Evolutionary conservation across 768 basidiomycete genomes (phyloP), one percentile per base, ranked within the genome.

Genomic region (Leccinellum luteum): DNA sequence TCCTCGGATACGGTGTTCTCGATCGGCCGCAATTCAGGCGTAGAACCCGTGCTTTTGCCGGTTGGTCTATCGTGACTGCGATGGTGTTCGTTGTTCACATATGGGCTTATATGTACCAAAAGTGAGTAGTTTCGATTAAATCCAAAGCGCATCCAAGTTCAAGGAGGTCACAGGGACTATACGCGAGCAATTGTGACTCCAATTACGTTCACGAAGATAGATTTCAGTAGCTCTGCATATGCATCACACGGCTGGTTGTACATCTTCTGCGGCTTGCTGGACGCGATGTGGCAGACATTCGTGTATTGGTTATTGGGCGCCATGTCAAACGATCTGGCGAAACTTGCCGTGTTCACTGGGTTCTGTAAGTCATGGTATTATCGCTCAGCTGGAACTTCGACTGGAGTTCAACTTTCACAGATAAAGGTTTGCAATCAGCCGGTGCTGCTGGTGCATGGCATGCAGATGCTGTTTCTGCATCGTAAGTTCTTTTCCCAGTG

Each of bases 301-400:
- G 85, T 85, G 7, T 91, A 91, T 69, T 90, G 89, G 88, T 75
- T 89, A 64, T 86, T 90, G 82, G 90, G 91, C 38, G 86, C 88
- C 15, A 89, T 94, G 86, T 89, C 88, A 23, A 92, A 92, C 63
- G 85, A 92, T 69, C 85, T 88, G 10, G 82, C 80, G 2, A 90
- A 90, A 68, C 31, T 51, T 92, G 71, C 82, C 93, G 81, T 90
- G 67, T 87, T 93, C 64, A 77, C 85, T 15, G 92, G 91, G 43
- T 89, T 93, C 65, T 92, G 90, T 92, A 67, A 64, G 87, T 79
- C 9, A 60, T 32, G 23, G 35, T 44, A 28, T n/a, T 32, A 31
- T 27, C 15, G 10, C 13, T 21, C 9, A 21, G 17, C 43, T 25
- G n/a, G 27, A 35, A 44, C 38, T 8, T 8, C 6, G 23, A 21